Evolutionary conservation across 2,329 filamentous ascomycete species (phyloP).

Genomic region (Fusarium sp.): DNA sequence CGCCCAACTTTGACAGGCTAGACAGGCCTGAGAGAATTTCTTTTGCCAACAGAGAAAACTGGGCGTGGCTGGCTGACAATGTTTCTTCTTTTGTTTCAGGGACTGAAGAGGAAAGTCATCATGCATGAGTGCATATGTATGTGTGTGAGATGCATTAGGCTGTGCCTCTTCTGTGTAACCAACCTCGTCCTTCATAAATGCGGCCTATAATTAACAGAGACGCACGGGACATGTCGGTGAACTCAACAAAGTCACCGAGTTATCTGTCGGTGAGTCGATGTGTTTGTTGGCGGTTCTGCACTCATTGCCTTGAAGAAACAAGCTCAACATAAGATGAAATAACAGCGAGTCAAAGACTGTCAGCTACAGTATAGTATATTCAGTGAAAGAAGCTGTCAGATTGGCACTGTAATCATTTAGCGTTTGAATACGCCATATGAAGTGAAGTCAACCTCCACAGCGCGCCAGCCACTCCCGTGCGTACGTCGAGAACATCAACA

Average conservation of each 20-base stretch:
- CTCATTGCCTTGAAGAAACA: neutral
- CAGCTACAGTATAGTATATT: neutral
- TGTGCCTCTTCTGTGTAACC: neutral
- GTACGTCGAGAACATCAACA: neutral
- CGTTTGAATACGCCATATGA: conserved; percentile 6
- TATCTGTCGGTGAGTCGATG: conserved; percentile 12
- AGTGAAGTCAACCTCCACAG: conserved; percentile 23
- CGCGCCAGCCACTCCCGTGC: conserved; percentile 30
- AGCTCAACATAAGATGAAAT: neutral
- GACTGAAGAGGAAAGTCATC: neutral
- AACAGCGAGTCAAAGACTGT: neutral
- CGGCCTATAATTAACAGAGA: neutral
- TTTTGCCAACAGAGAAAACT: neutral
- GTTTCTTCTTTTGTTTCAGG: conserved; percentile 9
- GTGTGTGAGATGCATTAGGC: conserved; percentile 6
- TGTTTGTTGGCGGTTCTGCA: neutral
- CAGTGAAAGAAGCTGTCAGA: neutral
- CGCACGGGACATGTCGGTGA: conserved; percentile 25
- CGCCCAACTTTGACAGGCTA: conserved; percentile 9
- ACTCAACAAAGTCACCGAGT: conserved; percentile 6
- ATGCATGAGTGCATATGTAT: neutral
- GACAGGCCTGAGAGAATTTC: neutral
- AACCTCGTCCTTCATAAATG: conserved; percentile 13
- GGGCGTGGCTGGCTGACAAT: neutral
- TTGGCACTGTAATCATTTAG: neutral